Conservation (phyloP, 306 rosid genomes). For the barrel medic (Medicago truncatula) region MtrunA17r5.0-ANR NC_053045.1:44770501-44771000, state of each 20-base stretch:
- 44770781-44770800: neutral
- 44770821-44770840: conserved; percentile 61
- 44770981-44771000: conserved; percentile 6
- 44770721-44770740: neutral
- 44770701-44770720: neutral
- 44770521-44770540: conserved; percentile 46
- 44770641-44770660: neutral
- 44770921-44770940: conserved; percentile 11
- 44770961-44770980: neutral
- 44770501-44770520: conserved; percentile 18
- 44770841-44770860: conserved; percentile 65
- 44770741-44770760: conserved; percentile 11
- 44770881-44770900: neutral
- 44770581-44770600: conserved; percentile 52
- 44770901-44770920: conserved; percentile 13
- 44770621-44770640: conserved; percentile 47
- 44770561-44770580: conserved; percentile 72
- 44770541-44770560: conserved; percentile 72
- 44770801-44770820: conserved; percentile 60
- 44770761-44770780: neutral
- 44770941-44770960: neutral
- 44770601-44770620: conserved; percentile 56
- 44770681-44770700: conserved; percentile 27
- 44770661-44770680: conserved; percentile 25
- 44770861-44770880: conserved; percentile 40